A percentile compares a stretch with the other conserved stretches of the same genome.
Evolutionary conservation across 163 green algal genomes (phyloP).

Genomic region (Chlorella variabilis): DNA sequence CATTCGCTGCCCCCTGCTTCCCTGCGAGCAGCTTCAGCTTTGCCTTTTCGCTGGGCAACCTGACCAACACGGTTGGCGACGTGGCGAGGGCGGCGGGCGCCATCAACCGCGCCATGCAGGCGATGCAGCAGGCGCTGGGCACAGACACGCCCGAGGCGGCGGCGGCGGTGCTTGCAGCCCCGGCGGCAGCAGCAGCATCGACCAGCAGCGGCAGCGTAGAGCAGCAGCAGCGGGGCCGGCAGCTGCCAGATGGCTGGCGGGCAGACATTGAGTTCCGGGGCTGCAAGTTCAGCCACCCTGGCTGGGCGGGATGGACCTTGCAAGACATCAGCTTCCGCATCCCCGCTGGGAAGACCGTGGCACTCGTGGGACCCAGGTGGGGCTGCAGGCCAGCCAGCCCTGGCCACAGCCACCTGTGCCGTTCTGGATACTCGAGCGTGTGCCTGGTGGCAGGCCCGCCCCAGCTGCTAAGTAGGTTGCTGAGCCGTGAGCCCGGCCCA

Average conservation of each 20-base stretch:
- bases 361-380: constrained; percentile 51
- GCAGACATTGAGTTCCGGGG: constrained; percentile 46
- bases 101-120: constrained; percentile 15
- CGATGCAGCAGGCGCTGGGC: constrained; percentile 24
- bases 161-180: neutral
- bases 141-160: neutral
- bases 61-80: constrained; percentile 43
- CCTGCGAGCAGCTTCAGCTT: constrained; percentile 11
- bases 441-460: too few species aligned
- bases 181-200: neutral
- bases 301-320: constrained; percentile 37
- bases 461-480: neutral
- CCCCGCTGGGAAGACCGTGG: constrained; percentile 44
- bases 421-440: too few species aligned
- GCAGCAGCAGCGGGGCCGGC: neutral
- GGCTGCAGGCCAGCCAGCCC: constrained; percentile 54
- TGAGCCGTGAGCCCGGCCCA: neutral
- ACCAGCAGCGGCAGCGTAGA: neutral
- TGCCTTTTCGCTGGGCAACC: constrained; percentile 47
- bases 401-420: too few species aligned
- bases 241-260: neutral
- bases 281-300: constrained; percentile 50
- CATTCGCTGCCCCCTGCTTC: neutral
- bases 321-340: constrained; percentile 44
- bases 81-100: constrained; percentile 31